Conservation (phyloP, 768 basidiomycete genomes). For the Pilatotrama ljubarskyi region DNA sequence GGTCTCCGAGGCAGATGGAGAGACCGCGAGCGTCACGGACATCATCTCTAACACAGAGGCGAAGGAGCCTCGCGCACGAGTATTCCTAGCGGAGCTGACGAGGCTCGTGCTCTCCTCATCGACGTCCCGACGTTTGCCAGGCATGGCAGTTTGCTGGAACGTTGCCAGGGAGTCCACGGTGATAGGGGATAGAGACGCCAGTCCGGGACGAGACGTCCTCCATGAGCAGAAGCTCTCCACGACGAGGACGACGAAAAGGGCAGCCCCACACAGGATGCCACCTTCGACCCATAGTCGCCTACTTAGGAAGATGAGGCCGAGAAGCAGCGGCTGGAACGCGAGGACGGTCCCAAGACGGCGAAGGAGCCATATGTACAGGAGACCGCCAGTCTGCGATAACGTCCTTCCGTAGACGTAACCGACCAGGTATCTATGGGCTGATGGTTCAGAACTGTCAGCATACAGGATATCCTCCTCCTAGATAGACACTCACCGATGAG, state of each 20-base stretch:
- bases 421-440: slow-evolving; percentile 79
- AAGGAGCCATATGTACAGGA: slow-evolving; percentile 74
- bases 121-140: slow-evolving; percentile 35
- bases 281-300: slow-evolving; percentile 73
- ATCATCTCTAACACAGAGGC: slow-evolving; percentile 86
- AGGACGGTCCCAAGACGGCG: slow-evolving; percentile 71
- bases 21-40: slow-evolving; percentile 73
- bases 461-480: not conserved
- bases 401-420: slow-evolving; percentile 77
- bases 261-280: slow-evolving; percentile 57
- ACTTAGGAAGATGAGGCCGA: slow-evolving; percentile 72
- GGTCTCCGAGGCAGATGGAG: slow-evolving; percentile 56
- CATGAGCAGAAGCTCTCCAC: slow-evolving; percentile 59
- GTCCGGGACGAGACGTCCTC: slow-evolving; percentile 51
- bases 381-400: slow-evolving; percentile 72
- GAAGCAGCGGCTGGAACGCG: slow-evolving; percentile 69
- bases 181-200: slow-evolving; percentile 51
- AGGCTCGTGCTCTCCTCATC: slow-evolving; percentile 56
- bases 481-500: slow-evolving; percentile 53
- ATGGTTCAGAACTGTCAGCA: not conserved
- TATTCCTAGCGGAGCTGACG: slow-evolving; percentile 37
- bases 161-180: slow-evolving; percentile 58
- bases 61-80: slow-evolving; percentile 66
- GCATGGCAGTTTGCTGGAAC: slow-evolving; percentile 48
- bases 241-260: slow-evolving; percentile 52